These are phyloP conservation scores for Batkoa obscura DNA, from an alignment of 371 early-diverging fungal species.

Conservation along the genomic window DNA sequence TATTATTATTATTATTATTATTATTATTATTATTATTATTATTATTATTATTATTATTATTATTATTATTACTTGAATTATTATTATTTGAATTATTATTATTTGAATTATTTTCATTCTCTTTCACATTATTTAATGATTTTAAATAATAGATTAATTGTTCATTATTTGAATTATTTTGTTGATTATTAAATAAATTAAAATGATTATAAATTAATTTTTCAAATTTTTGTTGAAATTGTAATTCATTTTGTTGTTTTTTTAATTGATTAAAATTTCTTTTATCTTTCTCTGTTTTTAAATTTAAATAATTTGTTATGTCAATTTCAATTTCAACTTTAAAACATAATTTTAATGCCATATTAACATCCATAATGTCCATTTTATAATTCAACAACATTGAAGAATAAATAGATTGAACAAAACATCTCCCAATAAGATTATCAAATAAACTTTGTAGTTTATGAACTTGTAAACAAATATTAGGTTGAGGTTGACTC, in stretches of 20 bases:
- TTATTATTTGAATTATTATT: too few relatives aligned
- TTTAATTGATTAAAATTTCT: background rate
- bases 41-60: too few relatives aligned
- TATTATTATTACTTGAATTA: too few relatives aligned
- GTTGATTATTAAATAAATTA: too few relatives aligned
- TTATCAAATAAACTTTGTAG: conserved; percentile 1
- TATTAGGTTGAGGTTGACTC: background rate
- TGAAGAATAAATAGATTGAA: background rate
- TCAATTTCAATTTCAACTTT: background rate
- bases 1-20: too few relatives aligned
- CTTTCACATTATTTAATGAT: too few relatives aligned
- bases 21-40: too few relatives aligned
- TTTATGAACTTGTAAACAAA: background rate
- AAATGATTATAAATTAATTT: background rate
- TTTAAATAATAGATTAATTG: too few relatives aligned
- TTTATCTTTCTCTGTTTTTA: background rate
- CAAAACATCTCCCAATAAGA: background rate
- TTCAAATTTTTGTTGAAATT: background rate
- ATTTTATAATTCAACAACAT: background rate
- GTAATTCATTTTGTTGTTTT: background rate
- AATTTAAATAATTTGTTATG: conserved; percentile 2
- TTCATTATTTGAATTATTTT: too few relatives aligned
- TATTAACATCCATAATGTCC: background rate
- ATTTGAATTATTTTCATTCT: too few relatives aligned
- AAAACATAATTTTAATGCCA: background rate